A percentile compares a stretch with the other conserved stretches of the same genome.
Conservation (phyloP, 192 early-diverging fungal genomes). For the Coemansia sp. region DNA sequence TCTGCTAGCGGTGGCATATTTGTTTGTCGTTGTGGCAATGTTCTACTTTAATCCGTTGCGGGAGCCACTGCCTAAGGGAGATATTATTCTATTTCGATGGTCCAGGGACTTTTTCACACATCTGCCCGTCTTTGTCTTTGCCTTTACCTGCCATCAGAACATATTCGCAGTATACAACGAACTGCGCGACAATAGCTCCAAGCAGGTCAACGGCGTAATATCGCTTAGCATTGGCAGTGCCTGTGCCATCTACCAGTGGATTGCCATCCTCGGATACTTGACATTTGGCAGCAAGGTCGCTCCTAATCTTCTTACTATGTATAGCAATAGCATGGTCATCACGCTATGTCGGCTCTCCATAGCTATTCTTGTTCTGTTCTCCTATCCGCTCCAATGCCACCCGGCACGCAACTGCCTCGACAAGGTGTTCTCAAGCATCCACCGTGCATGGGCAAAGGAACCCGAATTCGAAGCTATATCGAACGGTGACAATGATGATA, state of each 20-base stretch:
- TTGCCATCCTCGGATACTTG: slow-evolving; percentile 90
- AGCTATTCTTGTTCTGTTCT: slow-evolving; percentile 84
- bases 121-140: slow-evolving; percentile 97
- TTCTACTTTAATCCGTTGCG: slow-evolving; percentile 66
- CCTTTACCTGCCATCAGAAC: slow-evolving; percentile 99
- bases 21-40: slow-evolving; percentile 80
- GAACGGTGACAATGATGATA: slow-evolving; percentile 6
- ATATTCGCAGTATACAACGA: slow-evolving; percentile 97
- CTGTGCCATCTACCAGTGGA: slow-evolving; percentile 72
- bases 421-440: slow-evolving; percentile 65
- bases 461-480: slow-evolving; percentile 36
- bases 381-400: slow-evolving; percentile 91
- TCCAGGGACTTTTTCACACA: slow-evolving; percentile 66
- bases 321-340: slow-evolving; percentile 58
- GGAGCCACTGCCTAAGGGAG: slow-evolving; percentile 58
- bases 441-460: slow-evolving; percentile 32
- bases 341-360: slow-evolving; percentile 86
- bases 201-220: slow-evolving; percentile 69
- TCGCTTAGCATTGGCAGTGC: slow-evolving; percentile 73
- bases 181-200: slow-evolving; percentile 76
- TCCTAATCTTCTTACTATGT: slow-evolving; percentile 77
- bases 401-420: slow-evolving; percentile 86
- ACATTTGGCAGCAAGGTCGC: slow-evolving; percentile 82
- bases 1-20: slow-evolving; percentile 80
- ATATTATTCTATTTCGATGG: slow-evolving; percentile 61